Evolutionary conservation across 768 basidiomycete genomes (phyloP), one percentile per base, ranked within the genome.

Genomic region (Paxillus ammoniavirescens): DNA sequence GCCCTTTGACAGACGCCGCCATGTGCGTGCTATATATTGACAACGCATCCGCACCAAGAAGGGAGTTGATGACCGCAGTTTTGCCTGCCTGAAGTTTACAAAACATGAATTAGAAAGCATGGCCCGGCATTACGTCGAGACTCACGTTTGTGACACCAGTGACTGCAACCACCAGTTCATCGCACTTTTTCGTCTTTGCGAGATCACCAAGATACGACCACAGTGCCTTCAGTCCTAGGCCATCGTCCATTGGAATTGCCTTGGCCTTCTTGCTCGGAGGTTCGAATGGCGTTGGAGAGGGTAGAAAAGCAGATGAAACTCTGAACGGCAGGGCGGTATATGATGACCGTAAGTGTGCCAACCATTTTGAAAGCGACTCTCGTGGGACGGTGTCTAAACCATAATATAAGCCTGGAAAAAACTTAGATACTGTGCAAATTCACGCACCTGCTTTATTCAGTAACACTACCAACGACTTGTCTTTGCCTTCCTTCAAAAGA

Each of bases 371-470:
- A 10, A 91, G 76, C 18, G 86, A 73, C 70, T 96, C 94, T 37
- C 84, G 79, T 15, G 93, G 91, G 54, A 87, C 86, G 17, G 82
- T 76, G 67, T 96, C 94, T 95, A 59, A 40, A 36, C 40, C 49
- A 48, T 42, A 28, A 35, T 15, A 40, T 52, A 48, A 58, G 26
- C 26, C 17, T 17, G 49, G 28, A 12, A 26, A 26, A 36, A 45
- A 17, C 40, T 23, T 48, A 21, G 23, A 13, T 23, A 31, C 49
- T 33, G 35, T 26, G 36, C 44, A 31, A 18, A 50, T 47, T 36
- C 45, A 76, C 86, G 53, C 61, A 91, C 93, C 93, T 59, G 87
- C 87, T 75, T 97, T 97, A 69, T 89, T 95, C 50, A 97, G 68
- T 15, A 95, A 75, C n/a, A 93, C 70, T 17, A 87, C 60, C 12